These are phyloP conservation scores for Trypanosoma platydactyli DNA, from an alignment of 208 protist species.

Conservation along the genomic window DNA sequence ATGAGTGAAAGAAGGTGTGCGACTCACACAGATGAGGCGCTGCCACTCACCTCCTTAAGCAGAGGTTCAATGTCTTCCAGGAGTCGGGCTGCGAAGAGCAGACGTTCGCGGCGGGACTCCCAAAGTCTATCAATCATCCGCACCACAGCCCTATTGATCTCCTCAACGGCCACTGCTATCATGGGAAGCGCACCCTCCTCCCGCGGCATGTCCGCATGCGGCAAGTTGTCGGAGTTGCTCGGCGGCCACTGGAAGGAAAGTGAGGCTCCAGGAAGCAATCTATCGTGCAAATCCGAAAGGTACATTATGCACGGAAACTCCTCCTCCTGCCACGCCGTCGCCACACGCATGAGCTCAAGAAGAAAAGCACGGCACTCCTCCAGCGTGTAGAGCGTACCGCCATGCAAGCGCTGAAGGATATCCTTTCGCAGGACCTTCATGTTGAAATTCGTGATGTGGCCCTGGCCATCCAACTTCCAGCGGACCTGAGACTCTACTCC, in stretches of 20 bases:
- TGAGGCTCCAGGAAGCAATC: constrained; percentile 1
- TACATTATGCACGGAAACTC: constrained; percentile 21
- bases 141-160: constrained; percentile 26
- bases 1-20: not conserved
- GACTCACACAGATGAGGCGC: not conserved
- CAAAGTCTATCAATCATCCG: constrained; percentile 29
- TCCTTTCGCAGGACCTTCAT: constrained; percentile 22
- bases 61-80: constrained; percentile 24
- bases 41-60: not conserved
- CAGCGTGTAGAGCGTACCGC: constrained; percentile 21
- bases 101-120: constrained; percentile 20
- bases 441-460: constrained; percentile 25
- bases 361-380: constrained; percentile 30
- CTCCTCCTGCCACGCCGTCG: constrained; percentile 28
- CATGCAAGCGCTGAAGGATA: constrained; percentile 14
- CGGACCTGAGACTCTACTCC: not conserved
- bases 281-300: constrained; percentile 22
- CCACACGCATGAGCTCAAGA: constrained; percentile 13
- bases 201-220: not conserved
- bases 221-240: constrained; percentile 2
- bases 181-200: constrained; percentile 4
- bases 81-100: constrained; percentile 24
- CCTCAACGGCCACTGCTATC: constrained; percentile 18
- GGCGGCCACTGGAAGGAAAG: constrained; percentile 24
- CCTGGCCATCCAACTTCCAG: constrained; percentile 15